Evolutionary conservation across 2,329 filamentous ascomycete genomes (phyloP).

Genomic region (Phyllosticta ampelicida): DNA sequence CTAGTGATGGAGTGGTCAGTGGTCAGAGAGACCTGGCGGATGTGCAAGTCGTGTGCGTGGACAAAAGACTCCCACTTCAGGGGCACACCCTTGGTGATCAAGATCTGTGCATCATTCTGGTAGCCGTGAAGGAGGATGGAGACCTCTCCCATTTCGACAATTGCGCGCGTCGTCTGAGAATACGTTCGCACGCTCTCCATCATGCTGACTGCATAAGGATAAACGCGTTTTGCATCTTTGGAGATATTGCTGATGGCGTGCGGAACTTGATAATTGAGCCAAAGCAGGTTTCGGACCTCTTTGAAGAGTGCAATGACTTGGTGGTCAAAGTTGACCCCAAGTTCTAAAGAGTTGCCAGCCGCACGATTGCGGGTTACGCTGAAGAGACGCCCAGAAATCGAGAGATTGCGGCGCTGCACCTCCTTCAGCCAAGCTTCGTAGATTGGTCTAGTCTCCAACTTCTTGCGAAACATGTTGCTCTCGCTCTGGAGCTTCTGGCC

Average conservation of each 20-base stretch:
- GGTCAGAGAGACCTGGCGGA: slow-evolving; percentile 50
- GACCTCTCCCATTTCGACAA: slow-evolving; percentile 77
- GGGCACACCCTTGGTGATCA: slow-evolving; percentile 79
- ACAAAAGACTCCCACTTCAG: slow-evolving; percentile 97
- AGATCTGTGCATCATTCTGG: slow-evolving; percentile 74
- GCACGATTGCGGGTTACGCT: slow-evolving; percentile 78
- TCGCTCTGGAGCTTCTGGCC: slow-evolving; percentile 89
- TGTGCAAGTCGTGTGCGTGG: slow-evolving; percentile 86
- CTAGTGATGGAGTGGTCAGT: slow-evolving; percentile 32
- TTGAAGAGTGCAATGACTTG: slow-evolving; percentile 98
- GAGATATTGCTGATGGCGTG: slow-evolving; percentile 92
- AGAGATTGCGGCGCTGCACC: slow-evolving; percentile 76
- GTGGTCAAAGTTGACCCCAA: slow-evolving; percentile 91
- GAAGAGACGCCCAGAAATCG: slow-evolving; percentile 86
- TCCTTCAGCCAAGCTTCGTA: slow-evolving; percentile 94
- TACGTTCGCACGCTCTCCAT: slow-evolving; percentile 98
- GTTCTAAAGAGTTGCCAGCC: slow-evolving; percentile 78
- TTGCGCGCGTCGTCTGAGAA: slow-evolving; percentile 75
- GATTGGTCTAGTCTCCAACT: slow-evolving; percentile 85
- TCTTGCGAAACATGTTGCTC: slow-evolving; percentile 88
- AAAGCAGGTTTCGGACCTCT: slow-evolving; percentile 89
- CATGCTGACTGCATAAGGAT: slow-evolving; percentile 91
- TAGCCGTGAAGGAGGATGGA: slow-evolving; percentile 82
- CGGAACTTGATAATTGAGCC: slow-evolving; percentile 89
- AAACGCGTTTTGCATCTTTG: slow-evolving; percentile 97